Evolutionary conservation across 106 monocot genomes (phyloP), one percentile per base, ranked within the genome.

Genomic region (Platanthera zijinensis): DNA sequence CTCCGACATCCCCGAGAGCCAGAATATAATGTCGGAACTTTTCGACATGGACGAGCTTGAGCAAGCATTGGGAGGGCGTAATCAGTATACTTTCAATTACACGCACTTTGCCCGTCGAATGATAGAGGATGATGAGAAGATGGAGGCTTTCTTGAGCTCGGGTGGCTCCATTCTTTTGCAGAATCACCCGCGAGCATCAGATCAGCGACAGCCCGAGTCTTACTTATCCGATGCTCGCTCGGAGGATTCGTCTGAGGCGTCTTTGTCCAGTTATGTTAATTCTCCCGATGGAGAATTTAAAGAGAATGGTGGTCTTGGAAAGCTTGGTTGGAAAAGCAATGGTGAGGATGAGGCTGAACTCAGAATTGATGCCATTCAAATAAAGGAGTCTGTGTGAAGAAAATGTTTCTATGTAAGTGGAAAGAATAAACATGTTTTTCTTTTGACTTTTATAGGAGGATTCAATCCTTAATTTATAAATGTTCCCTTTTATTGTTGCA

Each of bases 41-140:
- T 84, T 89, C 9, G 86, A 89, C 70, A 71, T 84, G 69, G 80
- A 86, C 52, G 72, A 84, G 48, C 84, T 89, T 10, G 89, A 89
- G 48, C 78, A 82, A 21, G 64, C 86, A 15, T 86, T 86, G 22
- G 89, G 86, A 5, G 89, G 86, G 13, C 69, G 11, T 9, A 86
- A 82, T 18, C 79, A 79, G 57, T 45, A 66, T 47, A 75, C 64
- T 2, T 89, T 89, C 57, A 64, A 86, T 48, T 68, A 64, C 68
- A 48, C 45, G 7, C 50, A 70, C 10, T 84, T 64, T 13, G 82
- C 75, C 2, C 61, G 78, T 19, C 52, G 75, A 56, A 89, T 89
- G 89, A 80, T 76, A 75, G 84, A 80, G 56, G 89, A 84, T 61
- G 89, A 89, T 57, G 39, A 72, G 72, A 83, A 57, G 73, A 87